Conservation (phyloP, 495 filamentous ascomycete genomes). For the Annulohypoxylon stygium region DNA sequence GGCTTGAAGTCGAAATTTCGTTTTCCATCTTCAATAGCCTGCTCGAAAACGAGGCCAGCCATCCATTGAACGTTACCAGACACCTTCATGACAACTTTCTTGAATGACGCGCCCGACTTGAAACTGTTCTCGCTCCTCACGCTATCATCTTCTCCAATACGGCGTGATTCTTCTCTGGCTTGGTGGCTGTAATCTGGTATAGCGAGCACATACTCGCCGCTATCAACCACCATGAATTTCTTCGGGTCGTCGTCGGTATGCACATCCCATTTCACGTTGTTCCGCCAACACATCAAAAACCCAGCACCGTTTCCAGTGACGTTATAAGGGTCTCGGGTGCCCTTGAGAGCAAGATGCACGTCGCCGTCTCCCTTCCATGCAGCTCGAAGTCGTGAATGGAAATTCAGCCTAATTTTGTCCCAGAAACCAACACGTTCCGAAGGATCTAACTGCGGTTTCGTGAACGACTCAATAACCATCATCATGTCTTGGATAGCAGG, state of each 20-base stretch:
- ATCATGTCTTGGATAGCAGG: slow-evolving; percentile 99
- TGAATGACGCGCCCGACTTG: slow-evolving; percentile 84
- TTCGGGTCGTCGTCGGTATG: slow-evolving; percentile 84
- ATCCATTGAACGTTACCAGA: slow-evolving; percentile 94
- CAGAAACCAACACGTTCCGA: slow-evolving; percentile 97
- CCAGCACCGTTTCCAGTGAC: slow-evolving; percentile 93
- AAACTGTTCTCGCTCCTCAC: slow-evolving; percentile 72
- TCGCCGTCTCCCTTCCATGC: slow-evolving; percentile 96
- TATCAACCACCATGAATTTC: slow-evolving; percentile 95
- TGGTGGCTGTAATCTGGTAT: slow-evolving; percentile 94
- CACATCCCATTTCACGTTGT: slow-evolving; percentile 88
- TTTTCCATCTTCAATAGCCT: slow-evolving; percentile 71
- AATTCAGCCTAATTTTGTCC: slow-evolving; percentile 97
- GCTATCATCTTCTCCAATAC: slow-evolving; percentile 72
- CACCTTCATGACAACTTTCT: slow-evolving; percentile 98
- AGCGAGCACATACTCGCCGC: slow-evolving; percentile 92
- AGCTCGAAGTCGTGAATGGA: slow-evolving; percentile 91
- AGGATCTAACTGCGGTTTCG: slow-evolving; percentile 92
- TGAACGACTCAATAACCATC: slow-evolving; percentile 98
- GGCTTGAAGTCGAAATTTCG: slow-evolving; percentile 89
- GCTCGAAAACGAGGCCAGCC: slow-evolving; percentile 91
- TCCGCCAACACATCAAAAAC: slow-evolving; percentile 97
- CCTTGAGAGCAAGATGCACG: slow-evolving; percentile 93
- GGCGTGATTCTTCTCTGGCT: slow-evolving; percentile 74
- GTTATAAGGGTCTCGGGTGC: slow-evolving; percentile 91